Percentiles rank a stretch among this genome's conserved stretches.
Evolutionary conservation across 768 basidiomycete species (phyloP).

Genomic region (Jaapia argillacea): DNA sequence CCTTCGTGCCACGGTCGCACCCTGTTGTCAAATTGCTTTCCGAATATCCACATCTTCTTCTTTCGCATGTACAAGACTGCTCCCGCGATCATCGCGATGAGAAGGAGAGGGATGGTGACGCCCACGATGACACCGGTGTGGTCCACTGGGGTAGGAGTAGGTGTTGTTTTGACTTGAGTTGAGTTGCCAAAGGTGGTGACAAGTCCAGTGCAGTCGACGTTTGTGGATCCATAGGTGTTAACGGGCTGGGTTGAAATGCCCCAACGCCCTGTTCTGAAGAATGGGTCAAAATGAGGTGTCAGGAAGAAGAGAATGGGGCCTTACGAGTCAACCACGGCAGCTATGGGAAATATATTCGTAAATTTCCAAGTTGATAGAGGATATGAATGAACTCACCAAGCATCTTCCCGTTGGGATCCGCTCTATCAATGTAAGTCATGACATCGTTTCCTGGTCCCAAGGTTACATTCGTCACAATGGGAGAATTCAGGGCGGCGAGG

Average conservation of each 20-base stretch:
- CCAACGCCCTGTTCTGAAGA: conserved; percentile 28
- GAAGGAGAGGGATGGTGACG: conserved; percentile 17
- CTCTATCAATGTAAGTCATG: conserved; percentile 34
- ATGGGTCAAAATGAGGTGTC: no score
- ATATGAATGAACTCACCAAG: conserved; percentile 24
- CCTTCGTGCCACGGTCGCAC: no score
- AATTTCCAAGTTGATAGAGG: background rate
- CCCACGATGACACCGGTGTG: conserved; percentile 24
- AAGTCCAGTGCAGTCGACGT: conserved; percentile 23
- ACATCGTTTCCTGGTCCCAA: conserved; percentile 25
- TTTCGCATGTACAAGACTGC: no score
- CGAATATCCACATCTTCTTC: no score
- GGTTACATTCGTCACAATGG: conserved; percentile 31
- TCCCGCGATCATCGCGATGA: no score
- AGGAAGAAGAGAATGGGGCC: no score
- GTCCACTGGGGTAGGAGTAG: conserved; percentile 16
- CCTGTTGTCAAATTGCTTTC: no score
- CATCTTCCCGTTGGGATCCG: conserved; percentile 23
- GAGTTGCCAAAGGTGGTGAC: no score
- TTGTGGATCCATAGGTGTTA: conserved; percentile 16
- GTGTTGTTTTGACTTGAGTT: conserved; percentile 19
- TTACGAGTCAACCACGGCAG: no score
- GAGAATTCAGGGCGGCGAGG: conserved; percentile 26
- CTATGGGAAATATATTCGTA: conserved; percentile 3
- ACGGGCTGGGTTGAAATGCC: conserved; percentile 14